phyloP scores from a whole-genome alignment of 2,329 filamentous ascomycete genomes.

The Colletotrichum siamense region DNA sequence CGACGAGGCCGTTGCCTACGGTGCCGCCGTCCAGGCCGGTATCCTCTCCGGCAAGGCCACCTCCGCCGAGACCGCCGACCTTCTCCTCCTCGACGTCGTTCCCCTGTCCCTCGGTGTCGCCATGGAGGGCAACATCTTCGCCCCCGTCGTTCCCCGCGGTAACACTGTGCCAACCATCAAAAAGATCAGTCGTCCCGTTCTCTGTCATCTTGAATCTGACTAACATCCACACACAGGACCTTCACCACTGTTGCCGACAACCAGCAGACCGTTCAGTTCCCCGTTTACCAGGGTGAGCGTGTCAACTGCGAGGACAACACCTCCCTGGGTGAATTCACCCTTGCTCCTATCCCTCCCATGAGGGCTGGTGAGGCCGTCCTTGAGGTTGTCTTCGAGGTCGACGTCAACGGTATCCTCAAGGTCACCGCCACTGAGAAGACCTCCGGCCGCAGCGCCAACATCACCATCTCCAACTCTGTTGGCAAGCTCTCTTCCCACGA shows the following conservation, averaged over 20 bases:
- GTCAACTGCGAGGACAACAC: constrained; percentile 99
- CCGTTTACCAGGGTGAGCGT: constrained; percentile 94
- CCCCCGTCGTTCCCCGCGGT: constrained; percentile 85
- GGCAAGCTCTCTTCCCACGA: constrained; percentile 94
- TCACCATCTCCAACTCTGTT: constrained; percentile 99
- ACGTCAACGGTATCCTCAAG: constrained; percentile 99
- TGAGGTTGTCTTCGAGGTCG: constrained; percentile 98
- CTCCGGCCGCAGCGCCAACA: constrained; percentile 97
- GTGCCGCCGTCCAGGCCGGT: constrained; percentile 97
- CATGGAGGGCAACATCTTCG: constrained; percentile 99
- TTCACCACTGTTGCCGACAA: constrained; percentile 86
- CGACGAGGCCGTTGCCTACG: constrained; percentile 98
- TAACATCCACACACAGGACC: constrained; percentile 48
- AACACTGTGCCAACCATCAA: no score
- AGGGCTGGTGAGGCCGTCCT: constrained; percentile 94
- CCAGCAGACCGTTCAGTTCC: constrained; percentile 88
- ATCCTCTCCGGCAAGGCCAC: constrained; percentile 98
- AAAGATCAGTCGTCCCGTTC: no score
- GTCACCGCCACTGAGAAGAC: constrained; percentile 99
- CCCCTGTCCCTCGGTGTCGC: constrained; percentile 97
- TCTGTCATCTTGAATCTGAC: no score
- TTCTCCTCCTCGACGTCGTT: constrained; percentile 94
- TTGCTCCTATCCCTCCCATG: constrained; percentile 88
- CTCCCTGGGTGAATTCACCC: constrained; percentile 94
- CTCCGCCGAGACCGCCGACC: constrained; percentile 90